Evolutionary conservation across 257 asterid genomes (phyloP).

Genomic region (Verbena officinalis): DNA sequence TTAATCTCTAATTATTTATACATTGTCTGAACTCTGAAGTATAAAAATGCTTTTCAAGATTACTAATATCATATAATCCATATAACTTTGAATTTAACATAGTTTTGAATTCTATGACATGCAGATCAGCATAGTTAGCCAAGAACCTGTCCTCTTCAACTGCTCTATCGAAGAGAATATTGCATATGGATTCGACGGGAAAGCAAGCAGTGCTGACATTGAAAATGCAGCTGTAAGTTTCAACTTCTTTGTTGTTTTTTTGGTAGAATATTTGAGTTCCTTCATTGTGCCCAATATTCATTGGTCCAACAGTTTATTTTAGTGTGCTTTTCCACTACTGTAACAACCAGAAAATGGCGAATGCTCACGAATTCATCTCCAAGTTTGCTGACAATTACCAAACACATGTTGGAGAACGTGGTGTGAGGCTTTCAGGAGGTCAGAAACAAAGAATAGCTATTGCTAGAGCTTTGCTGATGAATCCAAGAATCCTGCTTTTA

Average conservation of each 20-base stretch:
- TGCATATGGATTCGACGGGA: slow-evolving; percentile 76
- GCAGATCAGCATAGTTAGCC: slow-evolving; percentile 90
- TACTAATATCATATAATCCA: background rate
- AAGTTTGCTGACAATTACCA: slow-evolving; percentile 69
- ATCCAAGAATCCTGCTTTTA: slow-evolving; percentile 71
- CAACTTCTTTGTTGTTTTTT: no score
- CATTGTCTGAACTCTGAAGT: background rate
- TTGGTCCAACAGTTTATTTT: slow-evolving; percentile 3
- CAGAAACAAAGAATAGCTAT: slow-evolving; percentile 91
- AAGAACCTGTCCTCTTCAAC: slow-evolving; percentile 87
- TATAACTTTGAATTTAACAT: background rate
- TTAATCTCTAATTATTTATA: no score
- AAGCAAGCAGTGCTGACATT: slow-evolving; percentile 62
- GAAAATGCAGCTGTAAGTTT: slow-evolving; percentile 82
- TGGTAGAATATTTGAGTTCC: no score
- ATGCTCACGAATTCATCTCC: slow-evolving; percentile 74
- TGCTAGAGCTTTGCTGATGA: slow-evolving; percentile 81
- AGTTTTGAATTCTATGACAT: slow-evolving; percentile 20
- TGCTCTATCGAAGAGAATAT: slow-evolving; percentile 86
- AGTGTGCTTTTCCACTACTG: background rate
- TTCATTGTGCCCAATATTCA: background rate
- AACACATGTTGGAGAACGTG: slow-evolving; percentile 80
- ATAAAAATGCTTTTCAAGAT: background rate
- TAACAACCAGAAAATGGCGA: slow-evolving; percentile 77
- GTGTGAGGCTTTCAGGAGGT: slow-evolving; percentile 85